Evolutionary conservation across 2,329 filamentous ascomycete genomes (phyloP), one percentile per base, ranked within the genome.

Genomic region (Fusarium illudens): DNA sequence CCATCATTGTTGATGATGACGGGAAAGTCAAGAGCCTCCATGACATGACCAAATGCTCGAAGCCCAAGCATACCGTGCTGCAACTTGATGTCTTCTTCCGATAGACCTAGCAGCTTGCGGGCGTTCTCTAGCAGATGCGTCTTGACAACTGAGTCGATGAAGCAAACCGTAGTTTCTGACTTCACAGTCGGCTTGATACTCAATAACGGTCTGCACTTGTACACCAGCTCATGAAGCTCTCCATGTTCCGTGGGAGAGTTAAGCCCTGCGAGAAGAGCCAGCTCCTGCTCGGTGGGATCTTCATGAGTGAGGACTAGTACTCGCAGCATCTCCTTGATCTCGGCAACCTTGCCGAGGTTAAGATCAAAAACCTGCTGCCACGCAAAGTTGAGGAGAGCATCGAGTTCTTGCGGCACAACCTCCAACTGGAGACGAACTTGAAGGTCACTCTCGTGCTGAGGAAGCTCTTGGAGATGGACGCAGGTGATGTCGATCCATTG

Each of bases 401-500:
- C 74, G 1, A 82, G 64, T 42, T 81, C 79, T 54, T 82, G 79
- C 0, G 80, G 80, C 42, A 80, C 76, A 2, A 71, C 76, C 44
- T 82, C 80, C 3, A 82, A 71, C 8, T 79, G 67, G 9, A 74
- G 75, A 8, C 80, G 78, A 30, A 82, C 79, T 44, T 73, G 75
- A 2, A 82, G 70, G 15, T 82, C 79, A n/a, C 74, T 79, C 13
- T 78, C 74, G 2, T 75, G 72, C 8, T 76, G 73, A 2, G 79
- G 77, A 4, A 82, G 71, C 17, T 80, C 79, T n/a, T 78, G 72
- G 1, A 82, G 76, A 20, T 81, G 79, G 51, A 81, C 76, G 30
- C 77, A 80, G 2, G 80, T 79, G 4, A 82, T 81, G 25, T 82
- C 80, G 27, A 82, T 81, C 80, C 80, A 82, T 27, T 81, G 79